Conservation (phyloP, 2,329 filamentous ascomycete species). For the Sporothrix brasiliensis region DNA sequence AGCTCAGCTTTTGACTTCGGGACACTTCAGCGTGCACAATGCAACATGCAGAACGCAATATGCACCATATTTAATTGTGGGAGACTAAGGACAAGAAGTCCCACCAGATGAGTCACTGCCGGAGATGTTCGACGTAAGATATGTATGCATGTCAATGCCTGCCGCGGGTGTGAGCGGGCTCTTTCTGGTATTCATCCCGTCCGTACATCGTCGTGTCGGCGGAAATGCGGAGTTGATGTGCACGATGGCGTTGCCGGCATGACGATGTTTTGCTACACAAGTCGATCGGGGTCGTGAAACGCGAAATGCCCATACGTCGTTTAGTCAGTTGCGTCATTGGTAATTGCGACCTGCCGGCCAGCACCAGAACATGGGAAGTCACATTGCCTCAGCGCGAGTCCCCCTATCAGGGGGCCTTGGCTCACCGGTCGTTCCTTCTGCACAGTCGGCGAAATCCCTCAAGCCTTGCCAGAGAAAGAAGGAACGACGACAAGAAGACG, state of each 20-base stretch:
- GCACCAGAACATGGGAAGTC: neutral
- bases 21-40: neutral
- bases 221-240: slow-evolving; percentile 11
- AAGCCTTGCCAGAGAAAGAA: neutral
- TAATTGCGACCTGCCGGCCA: neutral
- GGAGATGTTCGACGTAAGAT: slow-evolving; percentile 1
- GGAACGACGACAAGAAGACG: neutral
- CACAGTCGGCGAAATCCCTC: slow-evolving; percentile 21
- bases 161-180: neutral
- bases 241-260: slow-evolving; percentile 7
- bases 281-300: neutral
- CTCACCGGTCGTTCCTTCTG: slow-evolving; percentile 4
- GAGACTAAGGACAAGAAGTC: neutral
- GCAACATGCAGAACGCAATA: neutral
- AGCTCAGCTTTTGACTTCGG: neutral
- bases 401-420: slow-evolving; percentile 1
- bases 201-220: neutral
- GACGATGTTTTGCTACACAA: neutral
- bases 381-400: slow-evolving; percentile 10
- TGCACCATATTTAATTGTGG: neutral
- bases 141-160: neutral
- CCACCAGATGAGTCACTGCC: slow-evolving; percentile 25
- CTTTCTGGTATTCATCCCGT: slow-evolving; percentile 16
- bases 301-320: neutral
- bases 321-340: neutral